Conservation (phyloP, 2,329 filamentous ascomycete species). For the Cercospora sp. region DNA sequence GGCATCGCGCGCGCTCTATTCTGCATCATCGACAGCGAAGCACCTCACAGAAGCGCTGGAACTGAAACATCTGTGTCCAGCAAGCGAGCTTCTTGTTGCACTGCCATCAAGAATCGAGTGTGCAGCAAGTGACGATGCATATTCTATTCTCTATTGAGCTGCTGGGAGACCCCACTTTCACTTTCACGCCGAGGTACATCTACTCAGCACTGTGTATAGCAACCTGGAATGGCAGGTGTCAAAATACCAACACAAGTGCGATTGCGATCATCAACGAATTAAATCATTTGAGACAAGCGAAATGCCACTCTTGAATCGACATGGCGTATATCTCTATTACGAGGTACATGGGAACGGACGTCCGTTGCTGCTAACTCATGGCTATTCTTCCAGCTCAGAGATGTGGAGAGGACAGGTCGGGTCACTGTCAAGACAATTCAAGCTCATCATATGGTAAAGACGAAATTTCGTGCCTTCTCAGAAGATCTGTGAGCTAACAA, state of each 20-base stretch:
- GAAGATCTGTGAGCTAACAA: not conserved
- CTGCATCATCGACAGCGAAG: too few relatives aligned
- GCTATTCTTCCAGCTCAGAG: conserved; percentile 34
- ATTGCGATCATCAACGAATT: not conserved
- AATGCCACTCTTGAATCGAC: conserved; percentile 24
- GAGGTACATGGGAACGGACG: conserved; percentile 27
- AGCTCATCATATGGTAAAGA: conserved; percentile 30
- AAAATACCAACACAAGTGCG: not conserved
- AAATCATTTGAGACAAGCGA: not conserved
- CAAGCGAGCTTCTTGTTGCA: too few relatives aligned
- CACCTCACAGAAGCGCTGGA: not conserved
- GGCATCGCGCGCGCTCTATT: not conserved
- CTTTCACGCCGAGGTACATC: too few relatives aligned
- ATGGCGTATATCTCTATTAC: conserved; percentile 32
- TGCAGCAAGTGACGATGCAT: too few relatives aligned
- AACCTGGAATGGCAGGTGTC: not conserved
- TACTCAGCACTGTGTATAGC: too few relatives aligned
- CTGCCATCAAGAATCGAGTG: too few relatives aligned
- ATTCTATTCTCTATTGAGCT: too few relatives aligned
- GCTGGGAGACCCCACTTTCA: too few relatives aligned
- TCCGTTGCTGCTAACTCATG: conserved; percentile 33
- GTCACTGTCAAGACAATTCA: conserved; percentile 26
- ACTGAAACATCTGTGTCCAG: not conserved
- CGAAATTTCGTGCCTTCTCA: not conserved
- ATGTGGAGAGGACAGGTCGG: conserved; percentile 35